phyloP scores from a whole-genome alignment of 1,284 basidiomycete genomes.

The Ganoderma boninense region DNA sequence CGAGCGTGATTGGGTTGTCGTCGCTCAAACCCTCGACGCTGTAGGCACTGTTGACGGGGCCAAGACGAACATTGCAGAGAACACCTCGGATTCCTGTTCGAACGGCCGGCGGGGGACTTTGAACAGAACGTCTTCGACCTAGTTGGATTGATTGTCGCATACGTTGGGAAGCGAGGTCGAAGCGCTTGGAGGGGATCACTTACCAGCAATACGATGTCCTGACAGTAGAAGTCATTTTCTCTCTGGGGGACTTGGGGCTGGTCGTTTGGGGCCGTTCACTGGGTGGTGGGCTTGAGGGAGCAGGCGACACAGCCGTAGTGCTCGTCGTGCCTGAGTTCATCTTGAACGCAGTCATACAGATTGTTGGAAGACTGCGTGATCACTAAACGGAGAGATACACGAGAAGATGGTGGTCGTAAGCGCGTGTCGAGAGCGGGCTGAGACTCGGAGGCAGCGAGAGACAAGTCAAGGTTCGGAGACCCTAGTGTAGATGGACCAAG shows the following conservation, averaged over 20 bases:
- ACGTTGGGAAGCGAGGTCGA: background rate
- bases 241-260: background rate
- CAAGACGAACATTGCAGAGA: slow-evolving; percentile 18
- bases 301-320: background rate
- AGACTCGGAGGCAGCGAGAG: background rate
- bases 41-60: background rate
- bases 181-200: background rate
- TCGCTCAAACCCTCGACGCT: slow-evolving; percentile 17
- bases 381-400: background rate
- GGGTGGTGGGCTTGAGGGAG: background rate
- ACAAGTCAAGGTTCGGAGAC: background rate
- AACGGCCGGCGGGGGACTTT: slow-evolving; percentile 24
- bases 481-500: too few species aligned
- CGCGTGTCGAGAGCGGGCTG: background rate
- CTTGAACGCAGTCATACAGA: background rate
- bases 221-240: slow-evolving; percentile 20
- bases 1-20: slow-evolving; percentile 17
- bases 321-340: too few species aligned
- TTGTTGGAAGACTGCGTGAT: background rate
- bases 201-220: slow-evolving; percentile 18
- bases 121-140: slow-evolving; percentile 14
- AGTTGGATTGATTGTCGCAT: too few species aligned
- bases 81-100: slow-evolving; percentile 22
- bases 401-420: background rate
- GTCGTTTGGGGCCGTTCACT: background rate